These are phyloP conservation scores for Phytopythium delawarense DNA, from an alignment of 352 stramenopile genomes.

Conservation along the genomic window DNA sequence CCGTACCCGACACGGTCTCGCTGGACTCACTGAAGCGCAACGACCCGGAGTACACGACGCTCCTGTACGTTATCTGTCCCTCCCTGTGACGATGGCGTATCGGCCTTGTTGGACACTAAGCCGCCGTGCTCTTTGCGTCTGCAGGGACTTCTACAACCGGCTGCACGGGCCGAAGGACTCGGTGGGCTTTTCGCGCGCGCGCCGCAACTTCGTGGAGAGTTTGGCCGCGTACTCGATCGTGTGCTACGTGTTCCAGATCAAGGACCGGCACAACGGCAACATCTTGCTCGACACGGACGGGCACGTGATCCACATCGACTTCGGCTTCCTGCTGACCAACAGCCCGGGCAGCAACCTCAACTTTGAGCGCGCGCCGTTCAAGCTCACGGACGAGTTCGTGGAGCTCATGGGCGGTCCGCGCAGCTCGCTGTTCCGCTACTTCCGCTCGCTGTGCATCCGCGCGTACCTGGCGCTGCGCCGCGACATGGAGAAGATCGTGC, in stretches of 20 bases:
- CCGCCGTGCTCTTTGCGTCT: slow-evolving; percentile 22
- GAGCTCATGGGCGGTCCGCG: slow-evolving; percentile 93
- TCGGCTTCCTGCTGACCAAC: slow-evolving; percentile 97
- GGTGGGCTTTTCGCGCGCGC: slow-evolving; percentile 65
- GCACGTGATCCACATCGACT: slow-evolving; percentile 99
- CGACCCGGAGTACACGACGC: slow-evolving; percentile 70
- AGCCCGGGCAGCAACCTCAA: slow-evolving; percentile 92
- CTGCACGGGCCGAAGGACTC: slow-evolving; percentile 88
- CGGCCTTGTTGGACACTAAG: slow-evolving; percentile 5
- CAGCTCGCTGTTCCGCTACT: slow-evolving; percentile 92
- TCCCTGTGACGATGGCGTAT: neutral
- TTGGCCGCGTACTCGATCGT: slow-evolving; percentile 98
- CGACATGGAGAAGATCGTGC: slow-evolving; percentile 94
- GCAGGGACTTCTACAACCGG: slow-evolving; percentile 90
- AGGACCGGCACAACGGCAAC: slow-evolving; percentile 99
- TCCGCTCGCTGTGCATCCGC: slow-evolving; percentile 94
- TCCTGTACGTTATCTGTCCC: slow-evolving; percentile 73
- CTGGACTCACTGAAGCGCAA: slow-evolving; percentile 96
- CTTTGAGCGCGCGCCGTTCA: slow-evolving; percentile 97
- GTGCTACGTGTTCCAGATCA: slow-evolving; percentile 97
- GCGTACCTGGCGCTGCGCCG: slow-evolving; percentile 92
- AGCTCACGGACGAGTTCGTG: slow-evolving; percentile 96
- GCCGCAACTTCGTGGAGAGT: slow-evolving; percentile 88
- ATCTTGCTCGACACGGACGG: slow-evolving; percentile 97
- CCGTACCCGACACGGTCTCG: slow-evolving; percentile 95